Evolutionary conservation across 257 asterid genomes (phyloP), one percentile per base, ranked within the genome.

Genomic region (Nicotiana noctiflora): DNA sequence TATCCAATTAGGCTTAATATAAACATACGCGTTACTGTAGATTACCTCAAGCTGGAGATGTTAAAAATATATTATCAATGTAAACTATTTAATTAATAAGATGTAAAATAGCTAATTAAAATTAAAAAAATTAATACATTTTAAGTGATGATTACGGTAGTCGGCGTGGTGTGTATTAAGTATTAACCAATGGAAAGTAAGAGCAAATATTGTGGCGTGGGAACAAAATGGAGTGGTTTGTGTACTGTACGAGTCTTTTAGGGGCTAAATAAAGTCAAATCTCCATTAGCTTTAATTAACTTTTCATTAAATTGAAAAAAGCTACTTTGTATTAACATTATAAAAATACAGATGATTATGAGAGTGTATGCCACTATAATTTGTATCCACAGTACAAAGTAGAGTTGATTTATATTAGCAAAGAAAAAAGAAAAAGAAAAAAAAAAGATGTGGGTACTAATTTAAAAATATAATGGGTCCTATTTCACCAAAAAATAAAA

Each of bases 191-290:
- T 46, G 40, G 61, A 72, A 72, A 72, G 61, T 56, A 56, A 56
- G 62, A 7, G 23, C 62, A 56, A 56, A 56, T n/a, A 56, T 46
- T 49, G 78, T 72, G 78, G 78, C 78, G 78, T 72, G 78, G 78
- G 61, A 72, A 46, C 78, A 49, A 72, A 72, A 23, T 21, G 78
- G 60, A 72, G 78, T 72, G 78, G 40, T 72, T 49, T 72, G 15
- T 49, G 61, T 23, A 72, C 60, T 72, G 40, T 72, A 46, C 78
- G 2, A 46, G 40, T 46, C 78, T 72, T 72, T 72, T 72, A 72
- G 60, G 23, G 4, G 4, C 32, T 18, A 44, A 72, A 46, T 72
- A 49, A 72, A 72, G 40, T 72, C 61, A 49, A 49, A 37, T 49
- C n/a, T 72, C 78, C 18, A 59, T 68, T 37, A 68, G n/a, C n/a